phyloP scores from a whole-genome alignment of 2,329 filamentous ascomycete genomes.

The Epichloe coenophiala region DNA sequence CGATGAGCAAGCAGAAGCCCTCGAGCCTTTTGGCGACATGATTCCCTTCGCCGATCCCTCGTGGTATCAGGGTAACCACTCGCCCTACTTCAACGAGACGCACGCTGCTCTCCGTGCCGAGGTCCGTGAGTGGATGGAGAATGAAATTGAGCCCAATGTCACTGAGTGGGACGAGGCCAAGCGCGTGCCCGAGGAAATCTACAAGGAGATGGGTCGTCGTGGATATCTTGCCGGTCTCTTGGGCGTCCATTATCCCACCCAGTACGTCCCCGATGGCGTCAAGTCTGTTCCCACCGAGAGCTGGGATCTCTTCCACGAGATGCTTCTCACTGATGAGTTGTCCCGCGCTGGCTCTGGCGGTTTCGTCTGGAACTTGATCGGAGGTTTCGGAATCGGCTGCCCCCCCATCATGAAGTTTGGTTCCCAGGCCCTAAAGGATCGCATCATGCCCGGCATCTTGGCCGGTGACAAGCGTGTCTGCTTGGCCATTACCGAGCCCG shows the following conservation, averaged over 20 bases:
- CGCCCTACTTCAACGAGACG: constrained; percentile 89
- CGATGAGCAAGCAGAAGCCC: constrained; percentile 46
- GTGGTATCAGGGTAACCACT: constrained; percentile 94
- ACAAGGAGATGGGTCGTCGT: constrained; percentile 87
- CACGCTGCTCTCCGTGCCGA: constrained; percentile 85
- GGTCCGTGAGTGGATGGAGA: constrained; percentile 83
- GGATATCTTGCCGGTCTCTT: constrained; percentile 90
- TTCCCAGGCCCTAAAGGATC: constrained; percentile 68
- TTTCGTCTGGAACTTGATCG: constrained; percentile 92
- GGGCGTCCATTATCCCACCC: constrained; percentile 65
- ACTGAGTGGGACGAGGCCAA: constrained; percentile 96
- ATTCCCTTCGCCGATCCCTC: constrained; percentile 85
- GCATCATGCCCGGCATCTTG: constrained; percentile 78
- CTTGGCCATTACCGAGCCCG: constrained; percentile 90
- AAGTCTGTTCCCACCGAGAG: constrained; percentile 72
- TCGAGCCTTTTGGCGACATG: constrained; percentile 74
- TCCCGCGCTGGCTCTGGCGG: constrained; percentile 81
- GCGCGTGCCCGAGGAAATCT: constrained; percentile 75
- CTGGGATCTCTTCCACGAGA: constrained; percentile 98
- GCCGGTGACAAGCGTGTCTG: constrained; percentile 94
- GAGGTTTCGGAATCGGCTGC: constrained; percentile 90
- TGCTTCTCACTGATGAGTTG: constrained; percentile 89
- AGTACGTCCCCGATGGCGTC: constrained; percentile 55
- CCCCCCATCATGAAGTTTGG: constrained; percentile 89
- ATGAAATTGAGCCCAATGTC: constrained; percentile 78